Evolutionary conservation across 169 alveolate species (phyloP), one percentile per base, ranked within the genome.

Genomic region (Plasmodium gonderi): DNA sequence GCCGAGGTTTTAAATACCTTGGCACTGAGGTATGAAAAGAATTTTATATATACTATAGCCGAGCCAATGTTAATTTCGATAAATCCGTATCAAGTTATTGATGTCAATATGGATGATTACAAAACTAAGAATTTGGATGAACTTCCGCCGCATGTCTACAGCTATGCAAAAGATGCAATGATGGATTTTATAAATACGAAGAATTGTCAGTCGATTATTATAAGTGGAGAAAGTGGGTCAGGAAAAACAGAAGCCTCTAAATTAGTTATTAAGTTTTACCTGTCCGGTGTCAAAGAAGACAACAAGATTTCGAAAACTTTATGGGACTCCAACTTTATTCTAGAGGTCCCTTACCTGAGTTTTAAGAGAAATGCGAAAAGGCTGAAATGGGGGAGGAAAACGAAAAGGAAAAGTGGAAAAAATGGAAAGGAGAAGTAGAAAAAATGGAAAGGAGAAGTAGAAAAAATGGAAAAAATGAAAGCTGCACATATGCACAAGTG

Each of bases 221-320:
- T 99, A 79, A 97, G 99, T 20, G 99, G 99, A 5, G 99, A 99
- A 93, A 97, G 99, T 78, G 99, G 99, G 0, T 99, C 99, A 1
- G 99, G 99, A 7, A 99, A 99, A 96, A 99, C 99, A 0, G 99
- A 99, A 96, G 98, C 99, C 45, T 99, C 99, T 36, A 99, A 98
- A 89, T 97, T 95, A 68, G 91, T 97, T 74, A 97, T 97, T 96
- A 94, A 76, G 92, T 97, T 69, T 90, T 96, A 95, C 90, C 97
- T 97, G 1, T 90, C 95, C 40, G 94, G 90, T 7, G 65, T 64
- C 12, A 90, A 47, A 44, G 49, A 67, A 33, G 82, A 69, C 80
- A 78, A 90, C 74, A 79, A 49, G 3, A 78, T 77, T 26, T 78
- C 91, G 51, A 54, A 90, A 45, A 64, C 90, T 14, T 42, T 90